Evolutionary conservation across 2,329 filamentous ascomycete species (phyloP).

Genomic region (Diaporthe batatas): DNA sequence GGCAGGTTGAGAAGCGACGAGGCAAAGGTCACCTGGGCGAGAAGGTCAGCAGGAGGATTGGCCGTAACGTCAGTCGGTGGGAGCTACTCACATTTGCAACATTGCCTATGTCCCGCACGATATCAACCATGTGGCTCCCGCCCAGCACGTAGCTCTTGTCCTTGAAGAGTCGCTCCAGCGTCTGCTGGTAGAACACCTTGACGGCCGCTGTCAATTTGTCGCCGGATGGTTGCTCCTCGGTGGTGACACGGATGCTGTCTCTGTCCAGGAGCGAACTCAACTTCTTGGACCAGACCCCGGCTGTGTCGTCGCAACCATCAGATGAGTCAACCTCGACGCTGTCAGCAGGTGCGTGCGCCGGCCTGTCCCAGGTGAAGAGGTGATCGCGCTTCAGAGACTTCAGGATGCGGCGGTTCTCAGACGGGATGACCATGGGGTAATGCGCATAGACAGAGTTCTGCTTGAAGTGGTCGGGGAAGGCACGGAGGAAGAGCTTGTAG

Average conservation of each 20-base stretch:
- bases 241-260: conserved; percentile 62
- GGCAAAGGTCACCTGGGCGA: conserved; percentile 70
- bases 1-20: conserved; percentile 75
- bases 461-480: conserved; percentile 85
- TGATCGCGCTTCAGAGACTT: conserved; percentile 75
- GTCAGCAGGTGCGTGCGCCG: conserved; percentile 60
- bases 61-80: not conserved
- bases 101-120: conserved; percentile 79
- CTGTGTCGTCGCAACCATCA: conserved; percentile 60
- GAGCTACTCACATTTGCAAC: conserved; percentile 54
- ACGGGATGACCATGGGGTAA: conserved; percentile 78
- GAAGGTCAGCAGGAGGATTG: not conserved
- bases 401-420: conserved; percentile 79
- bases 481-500: conserved; percentile 85
- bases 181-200: conserved; percentile 75
- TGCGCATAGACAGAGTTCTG: conserved; percentile 85
- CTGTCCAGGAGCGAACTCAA: conserved; percentile 73
- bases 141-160: conserved; percentile 75
- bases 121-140: conserved; percentile 75
- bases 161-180: conserved; percentile 71
- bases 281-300: conserved; percentile 69
- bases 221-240: conserved; percentile 46
- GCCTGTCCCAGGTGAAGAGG: conserved; percentile 78
- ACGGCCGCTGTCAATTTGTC: conserved; percentile 73
- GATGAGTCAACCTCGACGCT: conserved; percentile 72